Base-by-base conservation (phyloP, 202 grass and related monocot genomes). In the Schoenoplectus tabernaemontani region DNA sequence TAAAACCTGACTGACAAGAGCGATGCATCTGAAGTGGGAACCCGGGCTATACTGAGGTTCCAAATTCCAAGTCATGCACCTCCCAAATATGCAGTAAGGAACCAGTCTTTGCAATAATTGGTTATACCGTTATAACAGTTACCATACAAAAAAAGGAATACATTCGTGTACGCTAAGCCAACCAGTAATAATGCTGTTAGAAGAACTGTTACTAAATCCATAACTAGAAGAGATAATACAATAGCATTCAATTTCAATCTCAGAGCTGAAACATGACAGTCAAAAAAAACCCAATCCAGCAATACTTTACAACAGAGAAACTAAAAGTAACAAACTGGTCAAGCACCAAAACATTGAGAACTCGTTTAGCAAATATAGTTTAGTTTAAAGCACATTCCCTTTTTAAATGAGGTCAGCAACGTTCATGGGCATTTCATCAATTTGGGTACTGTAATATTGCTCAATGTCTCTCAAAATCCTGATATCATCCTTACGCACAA, bases 391-490 rank as follows among this genome's bases (percentile, higher is more conserved):
- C 65, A 16, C 58, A 80, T 33, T 24, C 78, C 23, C 36, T n/a
- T 46, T 47, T 92, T 78, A 98, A 56, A 98, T 98, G 30, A 99
- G 89, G 62, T 98, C 95, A 0, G 95, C 95, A n/a, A 98, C 95
- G 62, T 98, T 98, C 95, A 98, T 98, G 20, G 95, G 95, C 95
- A 98, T 98, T 78, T 98, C 95, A 77, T 98, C 95, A 16, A 98
- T 98, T 66, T 99, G 96, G 0, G 92, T 99, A 82, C 96, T 95
- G 87, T 99, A 99, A 76, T 99, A 96, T 76, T 99, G 96, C 66
- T 99, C 92, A 1, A 99, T 99, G 54, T 99, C 92, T 76, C 96
- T 86, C 65, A 99, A 84, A 63, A 99, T 96, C 61, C 96, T 88
- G 75, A 99, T 99, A 82, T 99, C 92, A 57, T 99, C 96, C 86